Evolutionary conservation across 345 rosid species (phyloP), one percentile per base, ranked within the genome.

Genomic region (Acer campestre): DNA sequence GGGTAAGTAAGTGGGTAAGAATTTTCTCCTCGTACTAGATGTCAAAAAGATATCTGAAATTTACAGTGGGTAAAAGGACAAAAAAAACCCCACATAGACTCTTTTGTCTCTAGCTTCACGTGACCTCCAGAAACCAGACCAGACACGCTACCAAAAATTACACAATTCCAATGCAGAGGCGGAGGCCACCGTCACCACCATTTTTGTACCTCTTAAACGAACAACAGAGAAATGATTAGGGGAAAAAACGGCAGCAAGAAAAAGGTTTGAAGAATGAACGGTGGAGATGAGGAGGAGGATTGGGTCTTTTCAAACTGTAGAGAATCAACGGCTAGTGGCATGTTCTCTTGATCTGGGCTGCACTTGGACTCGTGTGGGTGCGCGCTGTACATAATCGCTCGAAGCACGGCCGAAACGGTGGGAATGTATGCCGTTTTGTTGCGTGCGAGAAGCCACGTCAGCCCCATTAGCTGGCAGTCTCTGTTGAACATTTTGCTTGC

Each of bases 321-420:
- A 66, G 99, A 97, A 86, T 97, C 99, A 63, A 94, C 98, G 53
- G 99, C 99, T 71, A 97, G 84, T 2, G 99, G 99, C 99, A 97
- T 97, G 92, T 94, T 93, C 86, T 97, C 99, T 80, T 94, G 98
- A 86, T 94, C 98, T 14, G 98, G 98, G 80, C 98, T 97, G 44
- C 99, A 97, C 81, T 85, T 90, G 71, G 92, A 85, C 77, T 88
- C 86, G 77, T 86, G 95, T 17, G 94, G 93, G 86, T 90, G 92
- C 12, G 96, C 80, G 63, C 93, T 97, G 84, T 94, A 94, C 98
- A 97, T 91, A 27, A 94, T 83, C 68, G 99, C 99, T 75, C 99
- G 86, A 29, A 97, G 79, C 53, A 93, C 99, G 11, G 98, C 98
- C 2, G 99, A 94, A 62, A 97, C 99, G 79, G 99, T 97, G 25